Base-by-base conservation (phyloP, 31 red algal species). In the Asparagopsis taxiformis region DNA sequence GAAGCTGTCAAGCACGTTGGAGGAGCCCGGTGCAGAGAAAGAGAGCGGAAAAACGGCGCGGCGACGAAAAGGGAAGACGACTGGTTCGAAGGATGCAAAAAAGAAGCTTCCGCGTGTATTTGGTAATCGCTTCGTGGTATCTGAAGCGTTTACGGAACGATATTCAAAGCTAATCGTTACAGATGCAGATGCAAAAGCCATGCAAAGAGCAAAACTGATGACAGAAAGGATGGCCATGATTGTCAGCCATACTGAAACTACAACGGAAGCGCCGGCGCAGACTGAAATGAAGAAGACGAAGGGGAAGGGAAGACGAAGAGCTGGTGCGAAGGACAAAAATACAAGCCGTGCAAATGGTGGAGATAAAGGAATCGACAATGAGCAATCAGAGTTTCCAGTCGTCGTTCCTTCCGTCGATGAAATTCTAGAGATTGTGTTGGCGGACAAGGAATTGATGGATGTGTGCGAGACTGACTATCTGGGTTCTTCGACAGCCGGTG, bases 401-500 rank as follows among this genome's bases (percentile, higher is more conserved):
- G 33, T 38, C 31, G 37, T 68, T 15, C 82, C 82, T 16, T 53
- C 70, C 24, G 35, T 44, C 17, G 82, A 75, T 17, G 71, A 76
- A 9, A 22, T 51, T 23, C 23, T 68, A 22, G 60, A 75, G 11
- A 60, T 86, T 35, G 46, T 76, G 11, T 52, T 76, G 1, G n/a
- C 51, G 19, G 55, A 86, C 62, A 37, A 60, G 16, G 31, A 17
- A 58, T 60, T 33, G 10, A n/a, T 36, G 1, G 30, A n/a, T 33
- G 51, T 51, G 2, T 41, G 75, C 41, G 70, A 70, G 35, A 69
- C 57, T 43, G 82, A 86, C 30, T 86, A 55, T 38, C 52, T 86
- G 22, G 82, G 70, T 1, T 68, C 60, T 37, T 70, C 62, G n/a
- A 60, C 22, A 28, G 71, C 70, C 2, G 70, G 62, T 22, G 61